Conservation (phyloP, 106 monocot species). For the Dendrobium chrysotoxum region DNA sequence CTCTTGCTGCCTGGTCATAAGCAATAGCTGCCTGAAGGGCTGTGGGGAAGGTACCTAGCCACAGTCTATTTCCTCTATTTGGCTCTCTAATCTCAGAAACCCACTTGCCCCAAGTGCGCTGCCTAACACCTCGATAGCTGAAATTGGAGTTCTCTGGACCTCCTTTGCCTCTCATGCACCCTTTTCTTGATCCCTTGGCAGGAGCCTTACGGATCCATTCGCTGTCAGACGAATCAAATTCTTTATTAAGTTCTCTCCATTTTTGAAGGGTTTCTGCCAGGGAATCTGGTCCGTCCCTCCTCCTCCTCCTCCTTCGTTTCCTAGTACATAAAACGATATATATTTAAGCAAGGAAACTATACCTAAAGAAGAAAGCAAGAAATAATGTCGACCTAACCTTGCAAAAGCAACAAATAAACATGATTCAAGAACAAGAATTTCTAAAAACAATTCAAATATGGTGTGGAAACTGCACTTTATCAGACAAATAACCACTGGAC, state of each 20-base stretch:
- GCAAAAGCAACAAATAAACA: too few species aligned
- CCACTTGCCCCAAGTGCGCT: constrained; percentile 92
- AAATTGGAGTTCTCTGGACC: constrained; percentile 70
- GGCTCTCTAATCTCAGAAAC: constrained; percentile 89
- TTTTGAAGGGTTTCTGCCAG: background rate
- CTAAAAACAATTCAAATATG: too few species aligned
- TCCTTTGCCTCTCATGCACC: constrained; percentile 81
- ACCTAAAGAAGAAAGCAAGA: too few species aligned
- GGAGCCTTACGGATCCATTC: constrained; percentile 29
- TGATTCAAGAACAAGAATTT: background rate
- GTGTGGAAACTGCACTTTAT: too few species aligned
- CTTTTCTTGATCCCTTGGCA: constrained; percentile 79
- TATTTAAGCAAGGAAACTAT: too few species aligned
- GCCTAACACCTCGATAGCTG: constrained; percentile 69
- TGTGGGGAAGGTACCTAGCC: constrained; percentile 79
- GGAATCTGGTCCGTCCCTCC: background rate
- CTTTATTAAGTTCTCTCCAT: background rate
- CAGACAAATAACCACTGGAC: too few species aligned
- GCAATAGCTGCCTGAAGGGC: constrained; percentile 60
- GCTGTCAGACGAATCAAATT: too few species aligned
- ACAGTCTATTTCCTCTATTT: constrained; percentile 50
- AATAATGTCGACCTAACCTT: too few species aligned
- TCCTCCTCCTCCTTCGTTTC: background rate
- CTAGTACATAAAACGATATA: too few species aligned
- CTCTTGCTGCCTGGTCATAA: constrained; percentile 75